These are phyloP conservation scores for Diaporthe caulivora DNA, from an alignment of 2,329 filamentous ascomycete species.

Conservation along the genomic window DNA sequence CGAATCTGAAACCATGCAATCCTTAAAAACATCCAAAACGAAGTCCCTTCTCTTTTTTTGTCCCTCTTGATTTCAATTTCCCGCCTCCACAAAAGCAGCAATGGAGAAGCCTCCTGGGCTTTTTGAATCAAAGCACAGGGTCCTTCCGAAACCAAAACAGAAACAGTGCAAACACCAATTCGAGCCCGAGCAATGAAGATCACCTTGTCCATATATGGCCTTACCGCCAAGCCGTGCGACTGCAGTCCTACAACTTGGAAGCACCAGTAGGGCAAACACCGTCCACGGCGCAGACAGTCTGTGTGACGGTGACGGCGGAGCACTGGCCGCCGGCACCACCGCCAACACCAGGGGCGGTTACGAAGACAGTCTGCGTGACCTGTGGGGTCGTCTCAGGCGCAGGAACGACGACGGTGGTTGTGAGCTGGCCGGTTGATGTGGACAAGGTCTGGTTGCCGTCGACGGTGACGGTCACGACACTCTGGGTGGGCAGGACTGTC, in stretches of 20 bases:
- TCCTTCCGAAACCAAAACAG: not conserved
- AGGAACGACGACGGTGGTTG: conserved; percentile 19
- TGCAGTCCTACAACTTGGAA: not conserved
- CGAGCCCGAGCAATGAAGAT: not conserved
- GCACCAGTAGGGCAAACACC: conserved; percentile 31
- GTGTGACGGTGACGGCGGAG: conserved; percentile 22
- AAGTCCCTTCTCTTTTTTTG: not conserved
- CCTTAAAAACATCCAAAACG: not conserved
- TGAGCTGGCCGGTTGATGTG: conserved; percentile 12
- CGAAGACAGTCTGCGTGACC: conserved; percentile 23
- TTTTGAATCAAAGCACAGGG: not conserved
- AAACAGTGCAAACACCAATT: conserved; percentile 1
- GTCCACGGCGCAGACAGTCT: conserved; percentile 23
- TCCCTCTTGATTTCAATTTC: not conserved
- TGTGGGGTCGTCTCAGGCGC: conserved; percentile 3
- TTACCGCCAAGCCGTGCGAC: not conserved
- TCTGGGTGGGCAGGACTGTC: conserved; percentile 30
- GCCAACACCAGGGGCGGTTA: not conserved
- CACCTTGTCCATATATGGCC: not conserved
- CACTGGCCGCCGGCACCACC: conserved; percentile 12
- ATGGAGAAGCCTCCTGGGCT: conserved; percentile 20
- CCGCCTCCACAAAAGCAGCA: not conserved
- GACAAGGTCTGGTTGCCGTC: conserved; percentile 11
- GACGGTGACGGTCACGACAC: conserved; percentile 30
- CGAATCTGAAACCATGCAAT: not conserved